Base-by-base conservation (phyloP, 768 basidiomycete species). In the Mycena epipterygia region DNA sequence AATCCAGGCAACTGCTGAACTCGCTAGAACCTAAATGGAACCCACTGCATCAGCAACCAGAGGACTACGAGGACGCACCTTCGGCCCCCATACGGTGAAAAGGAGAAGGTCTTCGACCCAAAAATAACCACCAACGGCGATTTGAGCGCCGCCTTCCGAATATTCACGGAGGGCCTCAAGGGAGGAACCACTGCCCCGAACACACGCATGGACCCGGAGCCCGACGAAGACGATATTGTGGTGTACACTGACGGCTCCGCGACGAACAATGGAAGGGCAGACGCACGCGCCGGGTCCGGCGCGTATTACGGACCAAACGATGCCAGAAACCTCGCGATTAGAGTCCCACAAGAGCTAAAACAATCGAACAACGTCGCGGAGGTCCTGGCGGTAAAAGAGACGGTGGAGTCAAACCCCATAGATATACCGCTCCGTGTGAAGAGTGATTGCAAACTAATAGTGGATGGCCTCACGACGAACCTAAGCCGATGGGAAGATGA, bases 171-270 rank as follows among this genome's bases (percentile, higher is more conserved):
- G 1, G 56, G 60, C 13, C 42, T 48, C 14, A 37, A 16, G 17
- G 21, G 41, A n/a, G 39, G 17, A 0, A 7, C 63, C 0, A 21
- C 29, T 0, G 23, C 69, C 5, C 59, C 71, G 5, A 39, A 37
- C 32, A 56, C 42, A 0, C 25, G 37, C 7, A 67, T 64, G 35
- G 25, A 48, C 9, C 32, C 48, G 8, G 58, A 68, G 19, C 49
- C 58, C 3, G 66, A 68, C 27, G 66, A 68, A 14, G 35, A 61
- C 29, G 39, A 30, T 8, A 44, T 29, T 2, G 55, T 46, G 2
- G 64, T 73, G 0, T 80, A 77, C 37, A 80, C 76, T 0, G 77
- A 78, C 19, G 76, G 79, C 0, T 74, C 75, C 9, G 55, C 55
- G 30, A 56, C 35, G 55, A 16, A 44, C 42, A 44, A 44, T 17